Conservation (phyloP, 306 rosid genomes). For the Castanea crenata region DNA sequence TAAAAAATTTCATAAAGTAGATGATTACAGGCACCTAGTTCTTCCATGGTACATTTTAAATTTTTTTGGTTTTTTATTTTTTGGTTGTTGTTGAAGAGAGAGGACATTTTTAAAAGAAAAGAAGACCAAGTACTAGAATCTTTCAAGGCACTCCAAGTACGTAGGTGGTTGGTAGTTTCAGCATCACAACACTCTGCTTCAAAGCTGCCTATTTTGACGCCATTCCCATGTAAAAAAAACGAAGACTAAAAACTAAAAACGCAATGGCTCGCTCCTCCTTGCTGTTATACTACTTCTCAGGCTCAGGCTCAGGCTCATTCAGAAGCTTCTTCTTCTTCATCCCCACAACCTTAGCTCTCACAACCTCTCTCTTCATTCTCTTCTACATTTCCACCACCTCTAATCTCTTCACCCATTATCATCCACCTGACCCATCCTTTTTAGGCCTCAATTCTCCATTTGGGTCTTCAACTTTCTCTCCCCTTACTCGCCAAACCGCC, state of each 20-base stretch:
- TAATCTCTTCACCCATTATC: slow-evolving; percentile 28
- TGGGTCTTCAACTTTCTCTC: not conserved
- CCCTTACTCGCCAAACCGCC: not conserved
- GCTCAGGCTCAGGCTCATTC: slow-evolving; percentile 17
- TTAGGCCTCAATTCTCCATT: slow-evolving; percentile 15
- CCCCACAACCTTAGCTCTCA: slow-evolving; percentile 55
- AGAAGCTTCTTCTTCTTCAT: slow-evolving; percentile 41
- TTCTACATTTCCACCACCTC: slow-evolving; percentile 53
- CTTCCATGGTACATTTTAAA: no score
- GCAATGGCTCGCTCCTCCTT: slow-evolving; percentile 41
- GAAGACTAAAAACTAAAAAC: no score
- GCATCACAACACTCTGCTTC: no score
- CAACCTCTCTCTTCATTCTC: slow-evolving; percentile 44
- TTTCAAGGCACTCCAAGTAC: no score
- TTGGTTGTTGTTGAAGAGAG: no score
- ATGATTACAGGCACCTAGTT: no score
- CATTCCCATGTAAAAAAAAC: no score
- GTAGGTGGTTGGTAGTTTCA: no score
- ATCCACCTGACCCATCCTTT: slow-evolving; percentile 13
- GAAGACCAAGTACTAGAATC: no score
- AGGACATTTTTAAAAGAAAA: no score
- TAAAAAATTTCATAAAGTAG: rapidly evolving
- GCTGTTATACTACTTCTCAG: slow-evolving; percentile 19
- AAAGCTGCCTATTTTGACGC: no score
- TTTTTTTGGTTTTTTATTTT: no score